Evolutionary conservation across 1,284 basidiomycete species (phyloP), one percentile per base, ranked within the genome.

Genomic region (Athelia sp.): DNA sequence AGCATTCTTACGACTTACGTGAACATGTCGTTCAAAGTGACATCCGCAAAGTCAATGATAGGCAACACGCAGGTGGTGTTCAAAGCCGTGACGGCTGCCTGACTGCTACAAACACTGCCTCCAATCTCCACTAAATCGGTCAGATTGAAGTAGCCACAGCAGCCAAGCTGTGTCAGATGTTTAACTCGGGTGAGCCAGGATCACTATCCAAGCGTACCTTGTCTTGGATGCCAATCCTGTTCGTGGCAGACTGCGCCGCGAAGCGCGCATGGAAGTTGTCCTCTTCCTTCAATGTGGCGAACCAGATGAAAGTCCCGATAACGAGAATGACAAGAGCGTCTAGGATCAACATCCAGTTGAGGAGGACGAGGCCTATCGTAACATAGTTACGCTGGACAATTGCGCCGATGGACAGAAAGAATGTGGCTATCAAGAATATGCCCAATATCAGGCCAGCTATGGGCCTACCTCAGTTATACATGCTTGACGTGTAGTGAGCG

Each of bases 61-160:
- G 78, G 78, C 19, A 71, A 71, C 46, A 88, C 85, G 59, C 91
- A 93, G 50, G 69, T 72, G 14, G 65, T 48, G 50, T 74, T 68
- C 26, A 77, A 65, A 49, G 65, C 63, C 47, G 66, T 65, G 47
- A 78, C 66, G 45, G 81, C 79, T 52, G 76, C 74, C 51, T 65
- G 61, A 57, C 76, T 78, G 11, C 68, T 64, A 66, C 91, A 93
- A 65, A 87, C 86, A 2, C 59, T 70, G 17, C 80, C 79, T 23
- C 78, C 76, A 22, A 82, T 69, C 49, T 75, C 78, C 40, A 76
- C 72, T 3, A 71, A 62, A 56, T 90, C 85, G 3, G 79, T 80
- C 14, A 74, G 73, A 50, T 76, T 77, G 66, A 87, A 87, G 66
- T 91, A 94, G 10, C 91, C 91, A 58, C 91, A 94, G 70, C 92